Conservation (phyloP, 768 basidiomycete species). For the Gloeostereum incarnatum region DNA sequence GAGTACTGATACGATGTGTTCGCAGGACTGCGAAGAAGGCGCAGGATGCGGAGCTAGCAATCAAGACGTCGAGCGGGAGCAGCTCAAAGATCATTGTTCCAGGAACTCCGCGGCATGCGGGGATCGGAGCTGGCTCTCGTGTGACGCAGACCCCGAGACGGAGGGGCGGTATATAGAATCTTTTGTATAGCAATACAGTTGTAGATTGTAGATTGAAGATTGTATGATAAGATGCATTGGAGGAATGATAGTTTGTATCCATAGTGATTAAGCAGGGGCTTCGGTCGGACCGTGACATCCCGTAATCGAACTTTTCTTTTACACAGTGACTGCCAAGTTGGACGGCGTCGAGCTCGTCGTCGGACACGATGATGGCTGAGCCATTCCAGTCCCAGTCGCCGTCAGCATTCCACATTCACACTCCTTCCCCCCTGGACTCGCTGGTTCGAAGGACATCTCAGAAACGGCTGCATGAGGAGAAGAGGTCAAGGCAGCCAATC, state of each 20-base stretch:
- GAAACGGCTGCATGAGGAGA: conserved; percentile 4
- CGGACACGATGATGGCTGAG: conserved; percentile 12
- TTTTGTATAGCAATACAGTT: too few relatives aligned
- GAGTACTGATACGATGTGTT: too few relatives aligned
- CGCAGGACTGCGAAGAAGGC: conserved; percentile 53
- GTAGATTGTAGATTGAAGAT: neutral
- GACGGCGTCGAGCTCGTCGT: neutral
- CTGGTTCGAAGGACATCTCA: conserved; percentile 38
- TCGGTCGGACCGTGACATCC: too few relatives aligned
- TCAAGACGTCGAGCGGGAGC: conserved; percentile 42
- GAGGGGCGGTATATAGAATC: conserved; percentile 60
- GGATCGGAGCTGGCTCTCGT: conserved; percentile 53
- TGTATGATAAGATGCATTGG: too few relatives aligned
- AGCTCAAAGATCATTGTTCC: conserved; percentile 64
- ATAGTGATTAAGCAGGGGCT: too few relatives aligned
- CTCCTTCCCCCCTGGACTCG: conserved; percentile 39
- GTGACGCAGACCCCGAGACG: conserved; percentile 71
- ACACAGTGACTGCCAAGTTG: too few relatives aligned
- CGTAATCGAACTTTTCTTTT: too few relatives aligned
- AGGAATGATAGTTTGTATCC: too few relatives aligned
- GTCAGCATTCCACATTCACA: conserved; percentile 11
- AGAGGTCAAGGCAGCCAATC: neutral
- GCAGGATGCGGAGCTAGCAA: conserved; percentile 48
- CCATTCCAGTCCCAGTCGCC: conserved; percentile 7
- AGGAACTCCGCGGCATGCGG: conserved; percentile 69